phyloP scores from a whole-genome alignment of 2,329 filamentous ascomycete species.

The Fusarium sp. region DNA sequence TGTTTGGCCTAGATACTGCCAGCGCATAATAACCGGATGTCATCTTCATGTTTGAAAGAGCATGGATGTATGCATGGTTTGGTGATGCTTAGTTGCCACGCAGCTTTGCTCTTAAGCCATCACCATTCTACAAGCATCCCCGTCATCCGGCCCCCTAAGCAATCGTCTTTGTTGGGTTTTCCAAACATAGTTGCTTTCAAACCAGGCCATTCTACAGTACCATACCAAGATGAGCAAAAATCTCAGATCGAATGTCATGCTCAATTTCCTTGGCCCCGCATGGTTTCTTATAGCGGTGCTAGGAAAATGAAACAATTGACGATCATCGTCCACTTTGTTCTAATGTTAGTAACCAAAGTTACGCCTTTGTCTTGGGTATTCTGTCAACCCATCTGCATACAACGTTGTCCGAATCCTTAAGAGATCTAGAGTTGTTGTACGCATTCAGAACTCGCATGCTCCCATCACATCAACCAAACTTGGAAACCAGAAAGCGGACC shows the following conservation, averaged over 20 bases:
- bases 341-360: not conserved
- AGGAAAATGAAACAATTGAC: constrained; percentile 14
- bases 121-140: not conserved
- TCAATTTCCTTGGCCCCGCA: constrained; percentile 7
- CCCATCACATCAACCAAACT: not conserved
- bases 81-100: constrained; percentile 4
- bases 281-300: not conserved
- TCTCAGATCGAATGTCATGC: constrained; percentile 5
- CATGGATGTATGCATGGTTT: not conserved
- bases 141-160: not conserved
- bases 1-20: constrained; percentile 30
- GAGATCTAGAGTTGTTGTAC: not conserved
- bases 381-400: not conserved
- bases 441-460: not conserved
- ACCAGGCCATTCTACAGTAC: not conserved
- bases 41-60: not conserved
- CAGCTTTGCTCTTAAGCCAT: constrained; percentile 10
- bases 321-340: constrained; percentile 3
- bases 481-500: not conserved
- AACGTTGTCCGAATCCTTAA: not conserved
- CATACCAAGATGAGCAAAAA: not conserved
- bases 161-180: not conserved
- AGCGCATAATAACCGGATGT: constrained; percentile 33
- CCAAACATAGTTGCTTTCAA: not conserved
- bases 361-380: not conserved